Conservation (phyloP, 345 rosid species). For the Gynandropsis gynandra region DNA sequence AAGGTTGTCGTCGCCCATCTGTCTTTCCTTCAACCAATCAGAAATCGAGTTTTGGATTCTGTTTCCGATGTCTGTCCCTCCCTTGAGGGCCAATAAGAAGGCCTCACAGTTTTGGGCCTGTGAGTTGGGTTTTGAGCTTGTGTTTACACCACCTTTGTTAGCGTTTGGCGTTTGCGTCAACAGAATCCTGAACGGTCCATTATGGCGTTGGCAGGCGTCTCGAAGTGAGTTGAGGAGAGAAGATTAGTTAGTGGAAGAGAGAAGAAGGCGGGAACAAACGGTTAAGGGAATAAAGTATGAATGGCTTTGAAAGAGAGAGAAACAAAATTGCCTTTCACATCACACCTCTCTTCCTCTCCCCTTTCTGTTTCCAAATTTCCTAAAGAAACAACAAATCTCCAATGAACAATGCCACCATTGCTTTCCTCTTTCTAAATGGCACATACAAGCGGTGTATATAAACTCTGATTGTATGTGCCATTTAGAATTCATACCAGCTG, state of each 20-base stretch:
- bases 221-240: neutral
- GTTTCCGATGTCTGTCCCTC: conserved; percentile 5
- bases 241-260: conserved; percentile 30
- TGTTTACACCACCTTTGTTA: neutral
- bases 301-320: conserved; percentile 9
- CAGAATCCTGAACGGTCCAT: conserved; percentile 20
- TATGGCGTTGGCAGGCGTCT: too few relatives aligned
- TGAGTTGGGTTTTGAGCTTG: conserved; percentile 8
- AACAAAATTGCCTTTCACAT: conserved; percentile 12
- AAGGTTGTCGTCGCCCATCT: conserved; percentile 17
- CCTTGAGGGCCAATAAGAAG: too few relatives aligned
- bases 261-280: conserved; percentile 39
- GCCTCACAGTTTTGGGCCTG: conserved; percentile 22
- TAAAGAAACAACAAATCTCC: conserved; percentile 12
- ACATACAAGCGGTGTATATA: too few relatives aligned
- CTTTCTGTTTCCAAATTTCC: conserved; percentile 13
- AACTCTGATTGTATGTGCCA: too few relatives aligned
- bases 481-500: too few relatives aligned
- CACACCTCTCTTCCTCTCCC: conserved; percentile 22
- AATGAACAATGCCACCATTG: conserved; percentile 32
- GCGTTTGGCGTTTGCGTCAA: conserved; percentile 7
- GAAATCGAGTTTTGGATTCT: conserved; percentile 46
- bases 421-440: conserved; percentile 17
- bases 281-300: conserved; percentile 20
- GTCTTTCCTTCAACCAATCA: conserved; percentile 42